Base-by-base conservation (phyloP, 164 flowering plant genomes). In the Piper longum region DNA sequence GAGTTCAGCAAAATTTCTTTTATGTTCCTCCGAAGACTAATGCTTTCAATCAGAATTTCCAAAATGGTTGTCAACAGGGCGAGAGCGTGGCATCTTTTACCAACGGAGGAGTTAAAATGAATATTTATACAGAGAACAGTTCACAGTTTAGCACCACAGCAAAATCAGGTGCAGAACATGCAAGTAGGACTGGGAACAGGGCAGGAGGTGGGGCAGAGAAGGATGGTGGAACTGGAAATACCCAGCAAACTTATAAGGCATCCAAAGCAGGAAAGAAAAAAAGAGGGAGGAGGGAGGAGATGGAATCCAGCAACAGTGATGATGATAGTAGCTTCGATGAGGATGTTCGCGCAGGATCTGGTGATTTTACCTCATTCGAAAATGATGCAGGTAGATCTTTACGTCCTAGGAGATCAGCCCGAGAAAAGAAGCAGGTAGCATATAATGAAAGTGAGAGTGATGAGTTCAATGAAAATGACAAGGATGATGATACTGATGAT, bases 221-320 rank as follows among this genome's bases (percentile, higher is more conserved):
- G 36, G 36, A 26, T 26, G 36, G 36, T 26, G 36, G 36, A 26
- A 26, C 36, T 26, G 36, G 36, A 26, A 26, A 26, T 26, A 2
- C 36, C 36, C 36, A 26, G 36, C 36, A 26, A 26, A 26, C 36
- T 26, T 26, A 26, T 26, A 26, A 26, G 36, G 36, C 36, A 26
- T 26, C 36, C 36, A 26, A 26, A 26, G 36, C 36, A 26, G 36
- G 36, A 26, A 26, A 26, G 1, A 26, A 26, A 26, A 26, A 81
- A 64, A 79, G 79, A 67, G 61, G 72, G 14, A 82, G 74, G 72
- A 81, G 67, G 62, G 60, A n/a, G 8, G 67, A 41, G 16, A 66
- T 4, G n/a, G 84, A 82, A 65, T 80, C 82, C 4, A 77, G 84
- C 74, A 85, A 76, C 43, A 81, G 81, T 54, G 69, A 40, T 60